Conservation (phyloP, 192 early-diverging fungal genomes). For the Linnemannia exigua region DNA sequence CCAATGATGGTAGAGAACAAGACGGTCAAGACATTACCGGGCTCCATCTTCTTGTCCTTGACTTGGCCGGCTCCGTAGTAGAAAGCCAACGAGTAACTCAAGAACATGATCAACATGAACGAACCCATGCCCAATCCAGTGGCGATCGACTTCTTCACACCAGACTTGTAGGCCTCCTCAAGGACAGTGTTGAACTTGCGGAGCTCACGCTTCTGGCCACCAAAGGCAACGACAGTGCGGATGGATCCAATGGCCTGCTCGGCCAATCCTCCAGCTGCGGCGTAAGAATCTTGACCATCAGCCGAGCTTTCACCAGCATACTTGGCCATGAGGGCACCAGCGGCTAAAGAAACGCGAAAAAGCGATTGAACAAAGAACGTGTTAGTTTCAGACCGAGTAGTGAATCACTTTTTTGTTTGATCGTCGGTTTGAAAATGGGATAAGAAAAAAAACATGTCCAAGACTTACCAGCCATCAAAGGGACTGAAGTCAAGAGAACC, state of each 20-base stretch:
- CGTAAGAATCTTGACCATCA: slow-evolving; percentile 79
- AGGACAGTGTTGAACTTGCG: slow-evolving; percentile 60
- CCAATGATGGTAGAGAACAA: slow-evolving; percentile 86
- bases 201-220: slow-evolving; percentile 79
- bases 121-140: slow-evolving; percentile 78
- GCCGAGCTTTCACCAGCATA: slow-evolving; percentile 60
- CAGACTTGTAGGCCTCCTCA: slow-evolving; percentile 70
- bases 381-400: neutral
- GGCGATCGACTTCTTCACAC: slow-evolving; percentile 72
- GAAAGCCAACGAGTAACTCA: slow-evolving; percentile 84
- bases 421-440: neutral
- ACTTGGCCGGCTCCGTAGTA: slow-evolving; percentile 84
- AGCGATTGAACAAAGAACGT: neutral
- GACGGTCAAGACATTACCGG: slow-evolving; percentile 74
- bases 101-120: slow-evolving; percentile 83
- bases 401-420: neutral
- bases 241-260: slow-evolving; percentile 88
- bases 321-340: slow-evolving; percentile 70
- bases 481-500: slow-evolving; percentile 84
- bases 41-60: slow-evolving; percentile 59
- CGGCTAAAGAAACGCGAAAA: slow-evolving; percentile 13
- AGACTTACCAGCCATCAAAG: slow-evolving; percentile 70
- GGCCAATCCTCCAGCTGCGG: slow-evolving; percentile 86
- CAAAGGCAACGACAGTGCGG: slow-evolving; percentile 92
- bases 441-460: too few relatives aligned